Conservation (phyloP, 768 basidiomycete genomes). For the Paxillus ammoniavirescens region DNA sequence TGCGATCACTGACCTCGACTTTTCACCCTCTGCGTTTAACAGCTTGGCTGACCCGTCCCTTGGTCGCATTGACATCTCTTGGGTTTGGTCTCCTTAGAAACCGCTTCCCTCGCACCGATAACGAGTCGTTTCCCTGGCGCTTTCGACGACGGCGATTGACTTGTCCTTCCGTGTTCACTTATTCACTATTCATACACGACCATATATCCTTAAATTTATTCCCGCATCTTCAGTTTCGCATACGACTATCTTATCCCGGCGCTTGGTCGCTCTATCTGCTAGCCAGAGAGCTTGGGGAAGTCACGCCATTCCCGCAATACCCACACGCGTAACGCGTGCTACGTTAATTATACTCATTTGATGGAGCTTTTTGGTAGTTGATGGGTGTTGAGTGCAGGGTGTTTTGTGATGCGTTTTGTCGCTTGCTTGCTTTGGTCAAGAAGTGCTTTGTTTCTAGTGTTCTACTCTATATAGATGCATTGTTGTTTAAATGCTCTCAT, state of each 20-base stretch:
- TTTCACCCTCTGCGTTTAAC: constrained; percentile 58
- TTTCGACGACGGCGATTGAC: neutral
- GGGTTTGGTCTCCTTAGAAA: constrained; percentile 42
- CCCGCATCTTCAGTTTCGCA: neutral
- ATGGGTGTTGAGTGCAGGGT: constrained; percentile 17
- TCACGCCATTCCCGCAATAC: constrained; percentile 1
- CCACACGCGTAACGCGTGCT: constrained; percentile 25
- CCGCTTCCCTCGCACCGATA: neutral
- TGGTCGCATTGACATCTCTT: constrained; percentile 56
- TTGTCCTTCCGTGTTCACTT: constrained; percentile 9
- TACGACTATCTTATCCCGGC: neutral
- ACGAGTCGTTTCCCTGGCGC: neutral
- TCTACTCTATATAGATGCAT: constrained; percentile 11
- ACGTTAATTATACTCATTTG: constrained; percentile 14
- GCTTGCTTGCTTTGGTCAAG: constrained; percentile 37
- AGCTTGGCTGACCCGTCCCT: constrained; percentile 39
- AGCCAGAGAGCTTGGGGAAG: constrained; percentile 28
- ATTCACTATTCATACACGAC: constrained; percentile 26
- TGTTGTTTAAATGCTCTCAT: constrained; percentile 8
- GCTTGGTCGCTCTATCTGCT: constrained; percentile 25
- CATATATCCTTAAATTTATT: constrained; percentile 8
- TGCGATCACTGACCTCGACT: constrained; percentile 50
- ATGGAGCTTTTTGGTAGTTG: constrained; percentile 22
- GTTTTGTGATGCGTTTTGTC: constrained; percentile 12
- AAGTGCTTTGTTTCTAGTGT: constrained; percentile 20